Evolutionary conservation across 177 flowering plant genomes (phyloP), one percentile per base, ranked within the genome.

Genomic region (Vitis hybrid): DNA sequence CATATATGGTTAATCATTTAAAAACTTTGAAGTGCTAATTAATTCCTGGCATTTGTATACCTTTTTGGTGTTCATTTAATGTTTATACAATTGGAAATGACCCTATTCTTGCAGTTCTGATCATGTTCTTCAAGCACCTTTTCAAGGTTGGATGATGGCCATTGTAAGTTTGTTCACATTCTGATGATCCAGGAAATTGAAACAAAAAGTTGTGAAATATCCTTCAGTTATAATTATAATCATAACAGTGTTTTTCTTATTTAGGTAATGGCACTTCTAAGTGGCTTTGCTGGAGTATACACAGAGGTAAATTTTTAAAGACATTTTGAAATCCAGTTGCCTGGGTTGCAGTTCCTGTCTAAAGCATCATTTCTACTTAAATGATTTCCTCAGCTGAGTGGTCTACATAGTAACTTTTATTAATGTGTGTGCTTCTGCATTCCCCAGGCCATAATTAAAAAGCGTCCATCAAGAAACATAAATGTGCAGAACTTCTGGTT

Each of bases 251-350:
- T 56, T 67, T 2, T 26, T 33, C 56, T 62, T 61, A 70, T 83
- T 70, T 84, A 95, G 99, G 85, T 89, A 31, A 95, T 95, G 98
- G 99, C 99, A 66, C 93, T 93, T 77, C 83, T 95, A 51, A 95
- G 99, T 79, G 97, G 99, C 72, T 90, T 95, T 87, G 99, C 99
- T 9, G 98, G 98, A 66, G 99, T 95, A 1, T 93, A 93, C 81
- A 93, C 98, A 14, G 99, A 95, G 97, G 99, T 93, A 74, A 78
- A 16, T 57, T 62, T 60, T 61, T 72, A 31, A 60, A 7, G 64
- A 48, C 45, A 39, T 39, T 39, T 0, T 39, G 45, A 39, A 39
- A 39, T 39, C 45, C 9, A 39, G 8, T 5, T 39, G 62, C 15
- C 52, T 8, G 20, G 10, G 52, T 6, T 60, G 12, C 33, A 15